These are phyloP conservation scores for Penicillium sp. DNA, from an alignment of 2,329 filamentous ascomycete genomes.

Conservation along the genomic window DNA sequence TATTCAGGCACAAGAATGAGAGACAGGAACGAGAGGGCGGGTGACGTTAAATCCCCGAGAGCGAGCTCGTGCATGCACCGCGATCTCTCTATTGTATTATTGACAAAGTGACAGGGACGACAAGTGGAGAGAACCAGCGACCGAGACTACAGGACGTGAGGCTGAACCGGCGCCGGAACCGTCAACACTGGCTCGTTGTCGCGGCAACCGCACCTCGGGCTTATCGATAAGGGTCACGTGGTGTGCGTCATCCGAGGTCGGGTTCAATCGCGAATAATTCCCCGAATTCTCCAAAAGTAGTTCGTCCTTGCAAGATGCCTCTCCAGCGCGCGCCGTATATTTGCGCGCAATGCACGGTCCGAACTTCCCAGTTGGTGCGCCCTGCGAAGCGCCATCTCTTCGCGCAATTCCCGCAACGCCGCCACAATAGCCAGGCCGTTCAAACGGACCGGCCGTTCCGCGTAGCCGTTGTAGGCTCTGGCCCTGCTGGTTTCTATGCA, in stretches of 20 bases:
- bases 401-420: constrained; percentile 23
- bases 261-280: not conserved
- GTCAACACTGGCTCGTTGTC: constrained; percentile 26
- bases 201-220: not conserved
- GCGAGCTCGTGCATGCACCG: constrained; percentile 14
- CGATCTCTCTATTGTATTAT: not conserved
- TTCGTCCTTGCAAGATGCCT: constrained; percentile 28
- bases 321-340: constrained; percentile 32
- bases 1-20: constrained; percentile 1
- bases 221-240: constrained; percentile 14
- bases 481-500: constrained; percentile 95
- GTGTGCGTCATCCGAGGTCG: constrained; percentile 7
- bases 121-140: constrained; percentile 13
- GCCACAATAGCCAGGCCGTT: constrained; percentile 38
- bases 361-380: constrained; percentile 17
- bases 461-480: constrained; percentile 88
- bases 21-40: constrained; percentile 15
- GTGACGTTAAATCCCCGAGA: constrained; percentile 6
- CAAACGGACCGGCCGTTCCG: constrained; percentile 63
- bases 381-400: constrained; percentile 1
- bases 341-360: constrained; percentile 37
- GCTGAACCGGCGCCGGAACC: constrained; percentile 7
- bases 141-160: constrained; percentile 1
- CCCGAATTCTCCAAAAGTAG: not conserved
- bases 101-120: not conserved